These are phyloP conservation scores for Colletotrichum falcatum DNA, from an alignment of 2,329 filamentous ascomycete species.

Conservation along the genomic window DNA sequence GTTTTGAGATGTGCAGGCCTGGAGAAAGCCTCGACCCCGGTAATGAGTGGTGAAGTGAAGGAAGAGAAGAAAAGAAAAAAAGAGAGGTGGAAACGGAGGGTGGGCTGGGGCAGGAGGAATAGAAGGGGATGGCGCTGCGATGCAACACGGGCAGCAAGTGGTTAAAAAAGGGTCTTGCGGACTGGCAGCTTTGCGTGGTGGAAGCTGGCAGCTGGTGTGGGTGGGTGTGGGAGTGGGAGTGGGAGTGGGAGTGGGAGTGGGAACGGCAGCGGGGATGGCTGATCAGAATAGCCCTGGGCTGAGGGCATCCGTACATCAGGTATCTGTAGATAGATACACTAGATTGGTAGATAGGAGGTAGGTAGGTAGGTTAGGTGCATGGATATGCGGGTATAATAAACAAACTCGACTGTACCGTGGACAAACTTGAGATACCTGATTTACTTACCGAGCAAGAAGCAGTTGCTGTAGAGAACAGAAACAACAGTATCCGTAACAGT, in stretches of 20 bases:
- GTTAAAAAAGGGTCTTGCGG: slow-evolving; percentile 42
- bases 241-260: slow-evolving; percentile 15
- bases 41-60: slow-evolving; percentile 31
- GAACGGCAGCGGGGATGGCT: slow-evolving; percentile 37
- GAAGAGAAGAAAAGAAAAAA: not conserved
- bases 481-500: not conserved
- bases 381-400: not conserved
- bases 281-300: slow-evolving; percentile 38
- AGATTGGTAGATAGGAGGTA: not conserved
- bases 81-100: slow-evolving; percentile 25
- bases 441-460: not conserved
- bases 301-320: slow-evolving; percentile 10
- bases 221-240: slow-evolving; percentile 19
- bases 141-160: slow-evolving; percentile 39
- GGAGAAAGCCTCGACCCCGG: slow-evolving; percentile 40
- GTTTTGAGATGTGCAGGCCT: slow-evolving; percentile 29
- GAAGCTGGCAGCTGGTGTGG: slow-evolving; percentile 25
- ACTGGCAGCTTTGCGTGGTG: slow-evolving; percentile 27
- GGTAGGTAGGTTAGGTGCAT: not conserved
- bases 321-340: too few relatives aligned
- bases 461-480: slow-evolving; percentile 6
- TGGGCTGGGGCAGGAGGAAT: slow-evolving; percentile 37
- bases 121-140: slow-evolving; percentile 35
- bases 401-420: not conserved
- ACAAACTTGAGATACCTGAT: not conserved